A percentile compares a stretch with the other conserved stretches of the same genome.
Conservation (phyloP, 148 eudicot genomes). For the Chenopodium suecicum region DNA sequence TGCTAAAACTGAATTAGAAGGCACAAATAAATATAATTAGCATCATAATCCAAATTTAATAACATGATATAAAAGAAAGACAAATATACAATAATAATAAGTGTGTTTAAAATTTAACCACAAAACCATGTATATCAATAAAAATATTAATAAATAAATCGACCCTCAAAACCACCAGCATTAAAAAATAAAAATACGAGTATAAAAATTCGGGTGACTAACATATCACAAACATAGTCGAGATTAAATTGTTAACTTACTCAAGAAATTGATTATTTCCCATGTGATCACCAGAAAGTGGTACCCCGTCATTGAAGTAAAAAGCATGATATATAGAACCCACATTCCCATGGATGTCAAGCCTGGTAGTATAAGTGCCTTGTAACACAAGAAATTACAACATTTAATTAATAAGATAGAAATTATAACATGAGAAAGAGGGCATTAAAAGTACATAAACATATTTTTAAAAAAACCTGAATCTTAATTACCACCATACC, state of each 20-base stretch:
- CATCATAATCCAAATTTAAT: too few species aligned
- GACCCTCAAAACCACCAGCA: too few species aligned
- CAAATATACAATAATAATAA: too few species aligned
- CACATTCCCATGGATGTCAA: slow-evolving; percentile 64
- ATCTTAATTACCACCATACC: too few species aligned
- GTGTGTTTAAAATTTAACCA: too few species aligned
- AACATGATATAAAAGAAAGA: too few species aligned
- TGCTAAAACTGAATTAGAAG: slow-evolving; percentile 10
- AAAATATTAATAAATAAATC: too few species aligned
- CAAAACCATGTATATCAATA: too few species aligned
- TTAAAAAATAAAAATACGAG: too few species aligned
- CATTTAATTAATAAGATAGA: neutral
- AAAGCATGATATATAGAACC: slow-evolving; percentile 56
- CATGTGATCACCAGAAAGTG: neutral
- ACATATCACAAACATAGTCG: too few species aligned
- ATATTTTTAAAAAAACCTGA: neutral
- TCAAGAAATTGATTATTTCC: slow-evolving; percentile 44
- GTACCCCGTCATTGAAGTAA: slow-evolving; percentile 5
- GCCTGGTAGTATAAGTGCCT: slow-evolving; percentile 42
- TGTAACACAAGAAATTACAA: neutral
- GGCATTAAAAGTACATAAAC: neutral
- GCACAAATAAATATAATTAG: neutral
- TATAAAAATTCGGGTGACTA: too few species aligned
- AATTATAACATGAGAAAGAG: neutral
- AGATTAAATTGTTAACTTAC: slow-evolving; percentile 34